These are phyloP conservation scores for Glebionis coronaria DNA, from an alignment of 129 eudicot genomes.

Conservation along the genomic window DNA sequence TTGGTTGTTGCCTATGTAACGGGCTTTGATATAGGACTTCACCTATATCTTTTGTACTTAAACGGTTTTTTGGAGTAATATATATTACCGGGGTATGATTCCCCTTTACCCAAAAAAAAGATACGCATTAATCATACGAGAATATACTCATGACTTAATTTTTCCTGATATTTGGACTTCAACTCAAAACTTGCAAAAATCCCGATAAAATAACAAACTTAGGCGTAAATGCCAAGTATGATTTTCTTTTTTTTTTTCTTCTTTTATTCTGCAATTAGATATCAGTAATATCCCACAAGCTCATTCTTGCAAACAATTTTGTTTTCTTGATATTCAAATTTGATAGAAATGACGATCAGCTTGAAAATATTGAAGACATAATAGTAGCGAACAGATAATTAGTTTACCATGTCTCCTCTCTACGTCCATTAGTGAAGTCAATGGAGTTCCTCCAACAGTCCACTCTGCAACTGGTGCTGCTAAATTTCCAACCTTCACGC, in stretches of 20 bases:
- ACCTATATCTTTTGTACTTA: no score
- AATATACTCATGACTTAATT: neutral
- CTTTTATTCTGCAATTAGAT: neutral
- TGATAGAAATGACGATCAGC: neutral
- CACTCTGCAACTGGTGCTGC: conserved; percentile 97
- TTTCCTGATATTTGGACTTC: neutral
- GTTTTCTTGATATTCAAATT: neutral
- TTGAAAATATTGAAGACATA: neutral
- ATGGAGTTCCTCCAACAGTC: conserved; percentile 98
- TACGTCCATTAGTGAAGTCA: conserved; percentile 93
- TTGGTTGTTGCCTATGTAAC: no score
- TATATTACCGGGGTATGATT: no score
- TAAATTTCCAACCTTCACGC: conserved; percentile 78
- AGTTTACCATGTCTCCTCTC: conserved; percentile 96
- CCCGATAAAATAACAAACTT: neutral
- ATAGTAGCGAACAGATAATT: neutral
- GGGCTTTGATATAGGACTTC: no score
- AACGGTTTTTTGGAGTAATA: no score
- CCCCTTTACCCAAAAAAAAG: no score
- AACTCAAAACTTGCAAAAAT: neutral
- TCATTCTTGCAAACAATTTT: neutral
- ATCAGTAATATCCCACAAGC: neutral
- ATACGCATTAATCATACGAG: no score
- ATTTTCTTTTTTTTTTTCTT: neutral
- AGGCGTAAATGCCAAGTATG: neutral